Evolutionary conservation across 495 filamentous ascomycete species (phyloP).

Genomic region (Aspergillus cavernicola): DNA sequence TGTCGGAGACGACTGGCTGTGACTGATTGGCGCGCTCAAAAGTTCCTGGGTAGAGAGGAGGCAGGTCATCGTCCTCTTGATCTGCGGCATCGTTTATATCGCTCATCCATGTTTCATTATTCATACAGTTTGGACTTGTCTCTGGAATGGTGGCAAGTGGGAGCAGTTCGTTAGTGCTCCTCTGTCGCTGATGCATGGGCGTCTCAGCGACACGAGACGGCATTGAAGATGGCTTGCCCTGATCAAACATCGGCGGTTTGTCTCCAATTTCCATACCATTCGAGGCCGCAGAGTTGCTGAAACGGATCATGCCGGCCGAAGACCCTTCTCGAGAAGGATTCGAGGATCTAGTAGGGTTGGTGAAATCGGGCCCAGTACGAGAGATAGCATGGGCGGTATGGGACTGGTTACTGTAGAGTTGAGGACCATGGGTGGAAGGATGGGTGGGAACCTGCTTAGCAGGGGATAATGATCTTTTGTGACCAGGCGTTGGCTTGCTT

Average conservation of each 20-base stretch:
- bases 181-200: conserved; percentile 29
- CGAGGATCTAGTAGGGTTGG: conserved; percentile 6
- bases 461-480: conserved; percentile 28
- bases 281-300: conserved; percentile 15
- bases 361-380: conserved; percentile 8
- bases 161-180: conserved; percentile 24
- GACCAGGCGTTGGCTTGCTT: conserved; percentile 14
- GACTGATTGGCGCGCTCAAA: conserved; percentile 21
- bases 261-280: neutral
- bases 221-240: conserved; percentile 39
- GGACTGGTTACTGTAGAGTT: neutral
- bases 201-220: conserved; percentile 42
- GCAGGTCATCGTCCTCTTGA: conserved; percentile 44
- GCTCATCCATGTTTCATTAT: conserved; percentile 24
- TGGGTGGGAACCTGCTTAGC: conserved; percentile 21
- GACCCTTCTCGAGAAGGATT: conserved; percentile 5
- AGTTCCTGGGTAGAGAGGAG: conserved; percentile 27
- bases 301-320: conserved; percentile 7
- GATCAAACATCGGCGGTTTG: conserved; percentile 8
- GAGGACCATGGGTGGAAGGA: conserved; percentile 25
- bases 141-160: conserved; percentile 39
- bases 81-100: conserved; percentile 27
- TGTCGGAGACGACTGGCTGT: conserved; percentile 22
- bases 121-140: conserved; percentile 36
- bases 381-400: neutral